These are phyloP conservation scores for Lentinula sp. DNA, from an alignment of 768 basidiomycete genomes.

Conservation along the genomic window DNA sequence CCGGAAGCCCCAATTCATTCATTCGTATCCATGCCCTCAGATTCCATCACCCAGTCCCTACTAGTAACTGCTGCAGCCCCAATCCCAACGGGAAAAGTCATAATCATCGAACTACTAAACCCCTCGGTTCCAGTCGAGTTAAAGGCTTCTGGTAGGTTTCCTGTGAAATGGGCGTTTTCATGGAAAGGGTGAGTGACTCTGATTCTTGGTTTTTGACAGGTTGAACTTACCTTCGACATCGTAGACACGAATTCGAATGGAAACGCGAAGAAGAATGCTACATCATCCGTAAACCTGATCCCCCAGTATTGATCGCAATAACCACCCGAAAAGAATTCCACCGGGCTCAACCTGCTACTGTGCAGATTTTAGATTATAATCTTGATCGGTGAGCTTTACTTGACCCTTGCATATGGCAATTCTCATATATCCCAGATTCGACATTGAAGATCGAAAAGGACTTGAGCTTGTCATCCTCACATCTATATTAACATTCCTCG, in stretches of 20 bases:
- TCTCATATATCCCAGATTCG: constrained; percentile 47
- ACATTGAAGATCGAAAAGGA: constrained; percentile 80
- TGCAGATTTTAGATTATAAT: constrained; percentile 84
- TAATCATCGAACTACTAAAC: constrained; percentile 72
- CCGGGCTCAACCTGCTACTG: constrained; percentile 51
- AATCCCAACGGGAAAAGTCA: constrained; percentile 59
- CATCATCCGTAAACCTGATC: constrained; percentile 80
- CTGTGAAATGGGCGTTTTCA: constrained; percentile 72
- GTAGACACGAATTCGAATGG: constrained; percentile 82
- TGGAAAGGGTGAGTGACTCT: constrained; percentile 69
- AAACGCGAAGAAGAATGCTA: constrained; percentile 78
- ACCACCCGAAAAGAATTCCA: constrained; percentile 59
- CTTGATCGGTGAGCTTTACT: constrained; percentile 52
- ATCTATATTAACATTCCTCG: constrained; percentile 71
- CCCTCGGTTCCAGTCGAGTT: constrained; percentile 66
- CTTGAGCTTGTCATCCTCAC: constrained; percentile 78
- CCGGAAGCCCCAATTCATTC: background rate
- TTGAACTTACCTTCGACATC: background rate
- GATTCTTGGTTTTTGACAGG: background rate
- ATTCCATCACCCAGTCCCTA: constrained; percentile 68
- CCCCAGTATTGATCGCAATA: constrained; percentile 77
- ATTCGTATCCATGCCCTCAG: constrained; percentile 16
- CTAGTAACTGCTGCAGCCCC: constrained; percentile 65
- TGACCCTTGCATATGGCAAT: background rate
- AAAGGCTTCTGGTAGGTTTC: constrained; percentile 65